A percentile compares a stretch with the other conserved stretches of the same genome.
These are phyloP conservation scores for Ophiocordyceps unilateralis DNA, from an alignment of 2,329 filamentous ascomycete species.

Conservation along the genomic window DNA sequence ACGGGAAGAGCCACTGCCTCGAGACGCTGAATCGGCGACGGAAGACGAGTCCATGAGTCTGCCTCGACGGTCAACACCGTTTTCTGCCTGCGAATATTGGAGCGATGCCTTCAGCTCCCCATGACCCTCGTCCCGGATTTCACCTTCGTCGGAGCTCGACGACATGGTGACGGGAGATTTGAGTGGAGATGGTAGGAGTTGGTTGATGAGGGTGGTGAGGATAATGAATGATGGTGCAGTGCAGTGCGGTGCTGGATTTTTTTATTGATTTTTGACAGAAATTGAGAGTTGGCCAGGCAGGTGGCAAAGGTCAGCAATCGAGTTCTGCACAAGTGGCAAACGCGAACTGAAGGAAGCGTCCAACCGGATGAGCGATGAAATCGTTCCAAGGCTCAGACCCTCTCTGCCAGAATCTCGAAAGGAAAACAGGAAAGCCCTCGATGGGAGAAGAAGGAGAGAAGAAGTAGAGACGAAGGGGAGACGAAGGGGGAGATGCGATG, in stretches of 20 bases:
- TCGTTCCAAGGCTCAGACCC: slow-evolving; percentile 14
- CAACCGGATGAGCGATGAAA: slow-evolving; percentile 24
- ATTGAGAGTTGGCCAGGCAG: slow-evolving; percentile 1
- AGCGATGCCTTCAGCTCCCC: slow-evolving; percentile 66
- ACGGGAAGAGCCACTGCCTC: slow-evolving; percentile 23
- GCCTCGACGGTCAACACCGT: slow-evolving; percentile 81
- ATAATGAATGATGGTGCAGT: background rate
- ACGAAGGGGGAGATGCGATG: background rate
- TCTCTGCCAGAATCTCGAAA: slow-evolving; percentile 5
- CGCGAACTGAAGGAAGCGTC: slow-evolving; percentile 20
- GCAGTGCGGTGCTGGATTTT: background rate
- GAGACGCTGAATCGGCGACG: slow-evolving; percentile 28
- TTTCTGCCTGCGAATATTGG: slow-evolving; percentile 55
- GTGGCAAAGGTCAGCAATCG: slow-evolving; percentile 18
- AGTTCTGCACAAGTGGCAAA: slow-evolving; percentile 9
- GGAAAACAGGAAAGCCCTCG: slow-evolving; percentile 1
- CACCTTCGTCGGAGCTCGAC: slow-evolving; percentile 67
- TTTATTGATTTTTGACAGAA: background rate
- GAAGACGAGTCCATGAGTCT: slow-evolving; percentile 53
- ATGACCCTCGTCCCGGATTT: slow-evolving; percentile 61
- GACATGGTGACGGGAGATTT: slow-evolving; percentile 13
- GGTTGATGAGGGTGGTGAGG: slow-evolving; percentile 1
- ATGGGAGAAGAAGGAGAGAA: background rate
- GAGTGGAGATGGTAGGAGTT: background rate
- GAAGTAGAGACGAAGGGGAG: background rate